phyloP scores from a whole-genome alignment of 495 filamentous ascomycete species.

The Aspergillus affinis region DNA sequence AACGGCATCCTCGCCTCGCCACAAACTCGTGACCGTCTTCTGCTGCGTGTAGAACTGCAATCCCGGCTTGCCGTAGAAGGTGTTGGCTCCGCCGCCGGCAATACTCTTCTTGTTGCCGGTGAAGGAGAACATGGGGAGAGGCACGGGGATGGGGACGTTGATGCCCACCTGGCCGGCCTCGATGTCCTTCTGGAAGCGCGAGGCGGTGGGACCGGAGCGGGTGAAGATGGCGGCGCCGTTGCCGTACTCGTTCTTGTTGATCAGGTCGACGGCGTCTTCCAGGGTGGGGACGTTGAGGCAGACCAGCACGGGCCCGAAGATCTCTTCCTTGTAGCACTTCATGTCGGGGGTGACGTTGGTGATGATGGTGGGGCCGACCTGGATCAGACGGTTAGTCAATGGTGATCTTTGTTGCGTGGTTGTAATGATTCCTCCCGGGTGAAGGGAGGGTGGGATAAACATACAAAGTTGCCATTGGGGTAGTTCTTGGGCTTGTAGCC shows the following conservation, averaged over 20 bases:
- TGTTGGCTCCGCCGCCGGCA: slow-evolving; percentile 88
- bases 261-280: slow-evolving; percentile 69
- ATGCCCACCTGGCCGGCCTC: slow-evolving; percentile 59
- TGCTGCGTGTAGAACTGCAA: slow-evolving; percentile 93
- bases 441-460: not conserved
- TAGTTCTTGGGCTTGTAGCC: slow-evolving; percentile 59
- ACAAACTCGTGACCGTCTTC: slow-evolving; percentile 95
- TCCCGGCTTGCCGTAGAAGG: slow-evolving; percentile 92
- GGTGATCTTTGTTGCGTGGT: too few relatives aligned
- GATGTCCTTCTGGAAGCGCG: slow-evolving; percentile 63
- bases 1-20: slow-evolving; percentile 84
- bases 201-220: slow-evolving; percentile 59
- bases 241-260: slow-evolving; percentile 70
- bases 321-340: slow-evolving; percentile 94
- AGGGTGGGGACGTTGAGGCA: slow-evolving; percentile 80
- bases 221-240: slow-evolving; percentile 73
- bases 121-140: slow-evolving; percentile 94
- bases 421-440: too few relatives aligned
- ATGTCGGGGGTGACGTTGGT: slow-evolving; percentile 87
- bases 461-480: slow-evolving; percentile 14
- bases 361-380: slow-evolving; percentile 90
- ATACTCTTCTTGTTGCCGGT: slow-evolving; percentile 98
- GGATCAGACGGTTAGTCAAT: not conserved
- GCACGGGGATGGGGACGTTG: slow-evolving; percentile 78
- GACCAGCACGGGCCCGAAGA: slow-evolving; percentile 94